These are phyloP conservation scores for Chlorencoelia australis DNA, from an alignment of 2,329 filamentous ascomycete species.

Conservation along the genomic window DNA sequence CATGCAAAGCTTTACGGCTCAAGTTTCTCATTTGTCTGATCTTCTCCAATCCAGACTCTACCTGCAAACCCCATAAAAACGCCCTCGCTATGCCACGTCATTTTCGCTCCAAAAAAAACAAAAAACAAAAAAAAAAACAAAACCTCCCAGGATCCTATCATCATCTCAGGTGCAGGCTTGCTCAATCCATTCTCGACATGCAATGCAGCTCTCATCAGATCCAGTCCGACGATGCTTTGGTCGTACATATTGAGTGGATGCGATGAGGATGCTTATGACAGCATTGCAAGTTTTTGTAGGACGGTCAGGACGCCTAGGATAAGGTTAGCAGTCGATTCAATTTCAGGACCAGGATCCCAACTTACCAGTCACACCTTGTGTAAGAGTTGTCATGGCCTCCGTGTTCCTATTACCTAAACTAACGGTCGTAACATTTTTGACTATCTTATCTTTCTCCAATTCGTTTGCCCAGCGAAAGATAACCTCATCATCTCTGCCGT, in stretches of 20 bases:
- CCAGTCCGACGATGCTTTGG: neutral
- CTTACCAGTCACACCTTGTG: conserved; percentile 84
- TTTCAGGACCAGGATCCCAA: conserved; percentile 13
- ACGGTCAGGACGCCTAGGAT: conserved; percentile 40
- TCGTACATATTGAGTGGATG: neutral
- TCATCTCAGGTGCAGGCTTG: too few species aligned
- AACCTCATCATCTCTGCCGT: conserved; percentile 86
- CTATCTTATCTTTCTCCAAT: conserved; percentile 46
- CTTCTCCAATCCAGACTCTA: too few species aligned
- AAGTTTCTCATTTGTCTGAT: too few species aligned
- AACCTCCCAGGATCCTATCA: too few species aligned
- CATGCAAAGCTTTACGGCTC: too few species aligned
- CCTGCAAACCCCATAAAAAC: neutral
- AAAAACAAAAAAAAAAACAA: too few species aligned
- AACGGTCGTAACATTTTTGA: conserved; percentile 70
- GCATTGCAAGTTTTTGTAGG: conserved; percentile 39
- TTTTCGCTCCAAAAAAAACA: too few species aligned
- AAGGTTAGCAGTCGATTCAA: conserved; percentile 1
- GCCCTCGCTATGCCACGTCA: conserved; percentile 3
- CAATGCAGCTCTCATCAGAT: neutral
- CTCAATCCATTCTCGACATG: too few species aligned
- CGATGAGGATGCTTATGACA: conserved; percentile 3
- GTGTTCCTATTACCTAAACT: conserved; percentile 82
- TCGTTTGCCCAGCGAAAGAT: conserved; percentile 92
- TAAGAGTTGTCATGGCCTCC: conserved; percentile 73